phyloP scores from a whole-genome alignment of 331 rosid species.

The Pyracantha coccinea region DNA sequence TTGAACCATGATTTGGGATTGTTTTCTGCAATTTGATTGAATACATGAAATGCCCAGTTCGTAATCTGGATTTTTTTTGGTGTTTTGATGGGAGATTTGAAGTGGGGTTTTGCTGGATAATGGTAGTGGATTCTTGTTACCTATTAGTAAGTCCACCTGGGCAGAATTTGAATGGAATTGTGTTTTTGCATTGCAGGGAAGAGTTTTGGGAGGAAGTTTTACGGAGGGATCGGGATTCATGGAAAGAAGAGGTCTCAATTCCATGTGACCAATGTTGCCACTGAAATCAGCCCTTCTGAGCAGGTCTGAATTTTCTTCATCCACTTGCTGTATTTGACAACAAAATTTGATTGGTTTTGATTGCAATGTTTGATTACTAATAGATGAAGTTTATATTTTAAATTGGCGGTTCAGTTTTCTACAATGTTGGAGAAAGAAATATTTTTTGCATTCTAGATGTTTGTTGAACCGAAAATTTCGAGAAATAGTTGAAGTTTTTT shows the following conservation, averaged over 20 bases:
- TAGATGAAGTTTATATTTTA: neutral
- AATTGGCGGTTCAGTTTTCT: neutral
- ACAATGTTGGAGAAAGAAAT: neutral
- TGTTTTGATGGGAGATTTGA: neutral
- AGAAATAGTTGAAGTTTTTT: neutral
- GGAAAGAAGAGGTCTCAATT: conserved; percentile 57
- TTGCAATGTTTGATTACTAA: neutral
- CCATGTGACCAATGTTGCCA: conserved; percentile 57
- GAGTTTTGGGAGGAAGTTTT: conserved; percentile 35
- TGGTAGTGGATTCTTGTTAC: neutral
- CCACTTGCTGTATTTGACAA: neutral
- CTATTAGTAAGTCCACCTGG: no score
- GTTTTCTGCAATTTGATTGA: neutral
- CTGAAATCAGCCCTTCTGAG: conserved; percentile 68
- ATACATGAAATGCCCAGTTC: conserved; percentile 7
- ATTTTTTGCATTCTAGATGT: conserved; percentile 3
- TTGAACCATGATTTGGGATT: neutral
- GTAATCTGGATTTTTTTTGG: neutral
- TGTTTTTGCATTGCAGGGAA: conserved; percentile 39
- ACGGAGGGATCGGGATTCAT: conserved; percentile 51
- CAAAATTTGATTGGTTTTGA: neutral
- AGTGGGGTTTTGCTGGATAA: conserved; percentile 1
- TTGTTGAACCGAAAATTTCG: conserved; percentile 4
- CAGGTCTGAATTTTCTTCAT: conserved; percentile 38
- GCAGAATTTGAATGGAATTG: conserved; percentile 2